These are phyloP conservation scores for Pisolithus sp. DNA, from an alignment of 768 basidiomycete genomes.

Conservation along the genomic window DNA sequence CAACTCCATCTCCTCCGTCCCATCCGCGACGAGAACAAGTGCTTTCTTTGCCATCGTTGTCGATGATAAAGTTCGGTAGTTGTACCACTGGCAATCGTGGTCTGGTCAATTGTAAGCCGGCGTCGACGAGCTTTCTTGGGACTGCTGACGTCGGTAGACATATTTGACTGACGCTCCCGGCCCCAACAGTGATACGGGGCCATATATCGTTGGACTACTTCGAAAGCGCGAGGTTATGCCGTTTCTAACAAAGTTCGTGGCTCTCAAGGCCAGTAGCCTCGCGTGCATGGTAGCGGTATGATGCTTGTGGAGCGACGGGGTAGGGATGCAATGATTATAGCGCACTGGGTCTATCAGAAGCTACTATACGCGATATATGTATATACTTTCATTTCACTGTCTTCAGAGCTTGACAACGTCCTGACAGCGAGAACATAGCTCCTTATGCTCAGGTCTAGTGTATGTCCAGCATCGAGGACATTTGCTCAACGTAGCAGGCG, in stretches of 20 bases:
- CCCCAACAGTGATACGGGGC: no score
- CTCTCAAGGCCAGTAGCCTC: neutral
- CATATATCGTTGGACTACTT: neutral
- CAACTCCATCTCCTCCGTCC: constrained; percentile 91
- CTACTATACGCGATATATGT: neutral
- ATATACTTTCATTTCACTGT: neutral
- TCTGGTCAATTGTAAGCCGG: neutral
- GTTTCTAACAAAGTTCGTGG: neutral
- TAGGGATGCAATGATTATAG: neutral
- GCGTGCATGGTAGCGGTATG: neutral
- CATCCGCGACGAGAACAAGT: constrained; percentile 69
- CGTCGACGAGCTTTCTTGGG: neutral
- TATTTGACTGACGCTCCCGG: neutral
- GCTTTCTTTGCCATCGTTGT: constrained; percentile 35
- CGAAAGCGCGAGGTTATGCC: neutral
- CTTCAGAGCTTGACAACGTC: constrained; percentile 9
- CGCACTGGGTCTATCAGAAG: neutral
- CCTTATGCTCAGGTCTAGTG: constrained; percentile 43
- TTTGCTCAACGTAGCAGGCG: constrained; percentile 56
- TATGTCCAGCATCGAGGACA: constrained; percentile 93
- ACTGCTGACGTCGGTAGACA: neutral
- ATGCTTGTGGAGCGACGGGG: neutral
- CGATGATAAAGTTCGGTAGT: neutral
- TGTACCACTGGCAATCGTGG: neutral
- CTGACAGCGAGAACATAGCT: constrained; percentile 63